These are phyloP conservation scores for Grosmannia serpens DNA, from an alignment of 2,329 filamentous ascomycete species.

Conservation along the genomic window DNA sequence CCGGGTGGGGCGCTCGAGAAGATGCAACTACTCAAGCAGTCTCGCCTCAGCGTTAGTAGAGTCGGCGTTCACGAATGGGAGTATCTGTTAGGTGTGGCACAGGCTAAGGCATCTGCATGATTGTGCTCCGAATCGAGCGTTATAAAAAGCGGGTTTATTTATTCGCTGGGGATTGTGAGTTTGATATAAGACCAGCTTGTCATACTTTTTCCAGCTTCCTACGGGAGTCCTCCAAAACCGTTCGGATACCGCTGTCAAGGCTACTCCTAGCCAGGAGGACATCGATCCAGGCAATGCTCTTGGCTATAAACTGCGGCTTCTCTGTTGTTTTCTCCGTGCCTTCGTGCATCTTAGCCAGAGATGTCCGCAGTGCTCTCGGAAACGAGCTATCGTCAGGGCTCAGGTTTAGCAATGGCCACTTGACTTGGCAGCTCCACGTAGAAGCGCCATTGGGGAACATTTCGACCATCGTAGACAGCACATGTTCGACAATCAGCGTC, in stretches of 20 bases:
- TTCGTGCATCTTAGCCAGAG: slow-evolving; percentile 50
- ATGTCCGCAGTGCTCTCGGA: slow-evolving; percentile 55
- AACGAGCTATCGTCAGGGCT: slow-evolving; percentile 56
- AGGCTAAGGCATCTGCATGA: slow-evolving; percentile 19
- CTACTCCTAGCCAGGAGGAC: slow-evolving; percentile 34
- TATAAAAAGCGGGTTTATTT: background rate
- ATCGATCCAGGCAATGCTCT: slow-evolving; percentile 43
- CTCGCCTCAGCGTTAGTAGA: slow-evolving; percentile 69
- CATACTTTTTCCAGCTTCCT: slow-evolving; percentile 19
- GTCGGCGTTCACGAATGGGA: slow-evolving; percentile 56
- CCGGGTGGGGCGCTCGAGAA: slow-evolving; percentile 47
- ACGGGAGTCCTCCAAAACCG: slow-evolving; percentile 43
- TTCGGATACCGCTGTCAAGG: slow-evolving; percentile 43
- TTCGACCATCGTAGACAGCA: slow-evolving; percentile 52
- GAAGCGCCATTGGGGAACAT: slow-evolving; percentile 48
- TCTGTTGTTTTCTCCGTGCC: slow-evolving; percentile 33
- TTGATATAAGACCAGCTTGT: background rate
- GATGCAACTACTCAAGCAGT: slow-evolving; percentile 76
- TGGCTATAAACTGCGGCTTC: slow-evolving; percentile 32
- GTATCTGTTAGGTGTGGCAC: slow-evolving; percentile 43
- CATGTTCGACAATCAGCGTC: slow-evolving; percentile 57
- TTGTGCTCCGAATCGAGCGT: background rate
- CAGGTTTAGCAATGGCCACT: slow-evolving; percentile 57
- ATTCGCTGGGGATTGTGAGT: background rate
- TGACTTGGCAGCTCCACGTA: slow-evolving; percentile 60